phyloP scores from a whole-genome alignment of 345 rosid species.

The Eutrema yunnanense region DNA sequence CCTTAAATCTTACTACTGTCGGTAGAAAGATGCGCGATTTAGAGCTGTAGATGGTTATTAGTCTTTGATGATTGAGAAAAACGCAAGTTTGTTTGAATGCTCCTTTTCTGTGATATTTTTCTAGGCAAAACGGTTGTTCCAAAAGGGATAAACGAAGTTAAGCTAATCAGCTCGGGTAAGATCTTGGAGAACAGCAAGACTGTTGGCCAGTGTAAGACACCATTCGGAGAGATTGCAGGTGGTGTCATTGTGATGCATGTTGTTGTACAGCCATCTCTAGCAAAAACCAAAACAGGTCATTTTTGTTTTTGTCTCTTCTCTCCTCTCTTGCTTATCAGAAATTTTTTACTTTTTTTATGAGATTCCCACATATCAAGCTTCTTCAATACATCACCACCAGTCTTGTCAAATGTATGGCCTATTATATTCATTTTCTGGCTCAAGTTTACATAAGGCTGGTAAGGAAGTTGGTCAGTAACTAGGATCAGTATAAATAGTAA shows the following conservation, averaged over 20 bases:
- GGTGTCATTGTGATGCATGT: constrained; percentile 71
- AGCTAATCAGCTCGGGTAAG: constrained; percentile 83
- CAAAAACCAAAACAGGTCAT: constrained; percentile 62
- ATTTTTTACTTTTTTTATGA: background rate
- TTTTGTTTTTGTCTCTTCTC: background rate
- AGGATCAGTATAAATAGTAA: background rate
- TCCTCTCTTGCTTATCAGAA: background rate
- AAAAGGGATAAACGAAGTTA: constrained; percentile 73
- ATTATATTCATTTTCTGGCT: background rate
- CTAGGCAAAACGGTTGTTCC: constrained; percentile 73
- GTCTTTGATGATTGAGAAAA: background rate
- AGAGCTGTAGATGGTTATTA: background rate
- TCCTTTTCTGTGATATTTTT: background rate
- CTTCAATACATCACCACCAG: background rate
- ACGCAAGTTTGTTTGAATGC: background rate
- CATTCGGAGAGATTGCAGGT: constrained; percentile 62
- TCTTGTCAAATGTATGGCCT: background rate
- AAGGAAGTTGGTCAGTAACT: background rate
- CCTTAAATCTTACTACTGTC: background rate
- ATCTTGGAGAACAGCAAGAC: constrained; percentile 79
- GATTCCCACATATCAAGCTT: background rate
- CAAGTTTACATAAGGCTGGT: background rate
- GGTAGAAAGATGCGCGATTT: background rate
- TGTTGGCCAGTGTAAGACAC: constrained; percentile 78
- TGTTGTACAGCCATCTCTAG: constrained; percentile 80